Evolutionary conservation across 2,329 filamentous ascomycete genomes (phyloP).

Genomic region (Aspergillus udagawae): DNA sequence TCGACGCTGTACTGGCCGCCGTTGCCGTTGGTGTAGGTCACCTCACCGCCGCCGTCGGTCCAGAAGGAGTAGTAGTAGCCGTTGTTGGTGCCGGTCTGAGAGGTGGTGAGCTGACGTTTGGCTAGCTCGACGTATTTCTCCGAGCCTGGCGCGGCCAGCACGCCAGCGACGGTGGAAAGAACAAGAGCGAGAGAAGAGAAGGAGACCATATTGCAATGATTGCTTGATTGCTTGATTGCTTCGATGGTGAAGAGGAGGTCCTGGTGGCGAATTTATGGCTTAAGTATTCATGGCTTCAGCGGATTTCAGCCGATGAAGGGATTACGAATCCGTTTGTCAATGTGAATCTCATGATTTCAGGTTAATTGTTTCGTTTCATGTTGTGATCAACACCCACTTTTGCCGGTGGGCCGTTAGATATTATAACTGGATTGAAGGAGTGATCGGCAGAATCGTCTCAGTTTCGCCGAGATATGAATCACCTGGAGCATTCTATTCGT

Average conservation of each 20-base stretch:
- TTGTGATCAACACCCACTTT: background rate
- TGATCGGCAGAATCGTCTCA: background rate
- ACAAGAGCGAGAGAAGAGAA: conserved; percentile 10
- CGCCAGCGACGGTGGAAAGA: conserved; percentile 5
- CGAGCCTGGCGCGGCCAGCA: conserved; percentile 5
- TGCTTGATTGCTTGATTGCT: background rate
- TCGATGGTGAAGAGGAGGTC: background rate
- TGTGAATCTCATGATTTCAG: background rate
- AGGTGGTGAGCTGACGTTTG: conserved; percentile 8
- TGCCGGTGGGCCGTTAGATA: background rate
- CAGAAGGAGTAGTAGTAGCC: conserved; percentile 51
- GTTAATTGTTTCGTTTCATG: background rate
- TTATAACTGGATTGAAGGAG: background rate
- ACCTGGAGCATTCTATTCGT: no score
- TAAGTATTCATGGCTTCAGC: no score
- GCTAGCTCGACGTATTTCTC: conserved; percentile 2
- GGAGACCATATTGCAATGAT: conserved; percentile 6
- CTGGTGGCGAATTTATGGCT: no score
- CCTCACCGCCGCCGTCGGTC: conserved; percentile 44
- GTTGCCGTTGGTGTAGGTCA: conserved; percentile 46
- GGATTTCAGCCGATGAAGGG: background rate
- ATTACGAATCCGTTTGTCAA: background rate
- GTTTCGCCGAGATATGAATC: background rate
- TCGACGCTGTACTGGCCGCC: conserved; percentile 44
- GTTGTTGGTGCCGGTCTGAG: conserved; percentile 31